Percentiles rank a stretch among this genome's conserved stretches.
Conservation (phyloP, 768 basidiomycete genomes). For the Kwoniella botswanensis region DNA sequence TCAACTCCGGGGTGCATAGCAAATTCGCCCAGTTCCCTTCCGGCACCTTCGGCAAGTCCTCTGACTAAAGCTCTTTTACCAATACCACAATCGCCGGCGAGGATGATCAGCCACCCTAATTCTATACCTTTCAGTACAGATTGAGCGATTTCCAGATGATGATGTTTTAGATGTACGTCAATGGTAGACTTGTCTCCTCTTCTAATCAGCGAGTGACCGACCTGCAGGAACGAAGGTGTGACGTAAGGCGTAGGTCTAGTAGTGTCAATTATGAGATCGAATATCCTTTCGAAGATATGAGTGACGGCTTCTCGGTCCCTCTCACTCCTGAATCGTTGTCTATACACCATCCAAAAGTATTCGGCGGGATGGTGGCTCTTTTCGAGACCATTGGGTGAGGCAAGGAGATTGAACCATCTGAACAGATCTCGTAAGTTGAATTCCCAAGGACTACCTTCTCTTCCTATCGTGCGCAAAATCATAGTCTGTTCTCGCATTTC, state of each 20-base stretch:
- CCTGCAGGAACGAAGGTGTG: conserved; percentile 61
- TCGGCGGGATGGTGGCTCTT: conserved; percentile 65
- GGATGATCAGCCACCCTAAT: conserved; percentile 84
- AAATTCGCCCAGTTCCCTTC: conserved; percentile 72
- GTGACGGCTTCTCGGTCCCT: conserved; percentile 65
- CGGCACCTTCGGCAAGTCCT: conserved; percentile 71
- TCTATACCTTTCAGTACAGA: conserved; percentile 74
- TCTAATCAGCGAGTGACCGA: conserved; percentile 68
- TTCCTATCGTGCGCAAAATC: conserved; percentile 70
- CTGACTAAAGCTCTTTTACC: conserved; percentile 83
- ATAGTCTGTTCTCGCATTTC: conserved; percentile 72
- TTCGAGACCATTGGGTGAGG: conserved; percentile 55
- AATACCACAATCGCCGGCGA: conserved; percentile 72
- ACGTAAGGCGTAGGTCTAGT: conserved; percentile 53
- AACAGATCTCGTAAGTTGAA: conserved; percentile 95
- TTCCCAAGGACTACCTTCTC: conserved; percentile 91
- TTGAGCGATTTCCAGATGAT: conserved; percentile 71
- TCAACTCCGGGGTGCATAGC: conserved; percentile 85
- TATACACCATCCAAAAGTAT: conserved; percentile 74
- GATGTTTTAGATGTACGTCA: conserved; percentile 64
- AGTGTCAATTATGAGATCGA: conserved; percentile 61
- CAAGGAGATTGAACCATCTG: conserved; percentile 73
- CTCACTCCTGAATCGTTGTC: conserved; percentile 80
- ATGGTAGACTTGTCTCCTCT: conserved; percentile 43
- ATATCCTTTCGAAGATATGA: conserved; percentile 54